Evolutionary conservation across 345 rosid genomes (phyloP), one percentile per base, ranked within the genome.

Genomic region (Eutrema japonicum): DNA sequence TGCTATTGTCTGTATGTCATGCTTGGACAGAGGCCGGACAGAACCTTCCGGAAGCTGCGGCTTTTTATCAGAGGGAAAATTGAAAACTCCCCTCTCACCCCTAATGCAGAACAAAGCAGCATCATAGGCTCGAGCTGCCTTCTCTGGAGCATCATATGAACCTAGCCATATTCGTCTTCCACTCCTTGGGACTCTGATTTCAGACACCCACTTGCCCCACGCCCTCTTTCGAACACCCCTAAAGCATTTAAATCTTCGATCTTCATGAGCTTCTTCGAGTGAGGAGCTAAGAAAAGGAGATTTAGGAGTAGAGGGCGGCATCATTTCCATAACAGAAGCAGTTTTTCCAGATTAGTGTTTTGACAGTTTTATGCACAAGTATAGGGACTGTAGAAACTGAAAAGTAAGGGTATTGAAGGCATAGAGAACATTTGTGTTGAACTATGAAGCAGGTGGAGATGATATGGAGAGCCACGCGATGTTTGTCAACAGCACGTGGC

Each of bases 61-160:
- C 78, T 73, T 80, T 63, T 66, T 76, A 18, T 76, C 75, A 46
- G 47, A 60, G 1, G 84, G 84, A 26, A 84, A 82, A 68, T 84
- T 84, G 67, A 78, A 80, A 64, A 52, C 64, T 40, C 78, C 85
- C 11, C 43, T 40, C 16, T 76, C 76, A 32, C 85, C 85, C 45
- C 52, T 82, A 36, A 82, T 56, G 71, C 85, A 80, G 61, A 78
- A 82, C 58, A 64, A 67, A 48, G 81, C 85, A 69, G 84, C 83
- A 68, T 82, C 85, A 76, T 80, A 76, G 32, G 84, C 88, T 70
- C 84, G 70, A 47, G 88, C 88, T 66, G 88, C 85, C 66, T 75
- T 80, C 68, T 82, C 82, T 16, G 82, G 80, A 64, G 70, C 47
- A 75, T 82, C 85, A 64, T 75, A 84, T 16, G 85, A 80, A 13